A percentile compares a stretch with the other conserved stretches of the same genome.
phyloP scores from a whole-genome alignment of 2,329 filamentous ascomycete genomes.

The Hyphodiscus sp. region DNA sequence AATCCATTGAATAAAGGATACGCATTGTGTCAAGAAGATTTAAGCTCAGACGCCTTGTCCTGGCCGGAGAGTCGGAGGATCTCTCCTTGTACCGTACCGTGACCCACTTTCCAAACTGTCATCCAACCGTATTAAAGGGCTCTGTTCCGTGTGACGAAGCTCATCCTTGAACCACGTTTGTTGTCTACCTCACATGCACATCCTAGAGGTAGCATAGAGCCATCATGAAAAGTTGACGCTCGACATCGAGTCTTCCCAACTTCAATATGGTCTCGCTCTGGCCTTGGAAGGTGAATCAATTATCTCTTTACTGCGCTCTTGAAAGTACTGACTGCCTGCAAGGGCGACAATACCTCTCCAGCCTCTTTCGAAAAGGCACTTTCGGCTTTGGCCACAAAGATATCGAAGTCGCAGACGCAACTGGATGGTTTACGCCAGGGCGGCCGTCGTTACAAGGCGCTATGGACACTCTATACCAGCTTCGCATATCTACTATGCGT shows the following conservation, averaged over 20 bases:
- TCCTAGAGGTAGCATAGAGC: conserved; percentile 3
- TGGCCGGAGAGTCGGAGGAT: neutral
- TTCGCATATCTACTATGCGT: conserved; percentile 86
- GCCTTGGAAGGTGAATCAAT: conserved; percentile 68
- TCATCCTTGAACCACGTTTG: neutral
- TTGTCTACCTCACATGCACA: neutral
- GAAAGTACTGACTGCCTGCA: conserved; percentile 9
- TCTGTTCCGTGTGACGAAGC: neutral
- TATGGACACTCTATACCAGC: conserved; percentile 84
- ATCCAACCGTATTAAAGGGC: neutral
- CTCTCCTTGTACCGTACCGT: neutral
- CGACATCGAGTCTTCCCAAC: neutral
- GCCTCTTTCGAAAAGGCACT: conserved; percentile 91
- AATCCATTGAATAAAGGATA: neutral
- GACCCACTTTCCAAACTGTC: neutral
- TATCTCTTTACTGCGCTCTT: conserved; percentile 11
- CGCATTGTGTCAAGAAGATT: neutral
- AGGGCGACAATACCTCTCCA: conserved; percentile 76
- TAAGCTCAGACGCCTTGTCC: neutral
- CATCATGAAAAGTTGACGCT: conserved; percentile 16
- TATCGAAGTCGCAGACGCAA: conserved; percentile 63
- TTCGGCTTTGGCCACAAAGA: conserved; percentile 74
- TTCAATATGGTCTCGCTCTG: conserved; percentile 71
- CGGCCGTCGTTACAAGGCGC: conserved; percentile 71
- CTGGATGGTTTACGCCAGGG: conserved; percentile 68